A percentile compares a stretch with the other conserved stretches of the same genome.
phyloP scores from a whole-genome alignment of 192 early-diverging fungal genomes.

The Glomus cerebriforme region DNA sequence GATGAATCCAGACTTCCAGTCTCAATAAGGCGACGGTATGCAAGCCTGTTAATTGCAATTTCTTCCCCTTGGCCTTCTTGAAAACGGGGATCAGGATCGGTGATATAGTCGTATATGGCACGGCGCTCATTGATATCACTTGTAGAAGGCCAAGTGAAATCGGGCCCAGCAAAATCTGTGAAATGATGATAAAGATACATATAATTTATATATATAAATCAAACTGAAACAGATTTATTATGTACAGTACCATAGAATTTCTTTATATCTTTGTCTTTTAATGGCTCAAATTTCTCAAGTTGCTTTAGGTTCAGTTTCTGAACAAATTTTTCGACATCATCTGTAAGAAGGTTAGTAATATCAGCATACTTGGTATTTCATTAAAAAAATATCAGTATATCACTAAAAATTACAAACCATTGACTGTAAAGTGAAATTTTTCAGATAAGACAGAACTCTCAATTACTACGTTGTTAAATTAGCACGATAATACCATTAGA shows the following conservation, averaged over 20 bases:
- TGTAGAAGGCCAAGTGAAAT: conserved; percentile 18
- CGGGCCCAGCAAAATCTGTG: not conserved
- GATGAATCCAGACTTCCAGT: not conserved
- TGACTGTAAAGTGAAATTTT: no score
- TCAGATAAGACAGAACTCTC: no score
- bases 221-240: not conserved
- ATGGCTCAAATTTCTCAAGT: not conserved
- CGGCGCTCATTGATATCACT: not conserved
- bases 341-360: no score
- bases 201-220: not conserved
- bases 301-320: not conserved
- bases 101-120: not conserved
- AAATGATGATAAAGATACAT: conserved; percentile 2
- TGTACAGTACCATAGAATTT: conserved; percentile 28
- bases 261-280: conserved; percentile 4
- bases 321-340: conserved; percentile 12
- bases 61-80: not conserved
- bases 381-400: no score
- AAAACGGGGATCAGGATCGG: not conserved
- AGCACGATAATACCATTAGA: no score
- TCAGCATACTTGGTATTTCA: no score
- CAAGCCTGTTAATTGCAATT: not conserved
- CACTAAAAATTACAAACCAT: no score
- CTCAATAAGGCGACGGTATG: not conserved
- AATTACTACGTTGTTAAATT: no score